These are phyloP conservation scores for Alternaria consortialis DNA, from an alignment of 2,329 filamentous ascomycete genomes.

Conservation along the genomic window DNA sequence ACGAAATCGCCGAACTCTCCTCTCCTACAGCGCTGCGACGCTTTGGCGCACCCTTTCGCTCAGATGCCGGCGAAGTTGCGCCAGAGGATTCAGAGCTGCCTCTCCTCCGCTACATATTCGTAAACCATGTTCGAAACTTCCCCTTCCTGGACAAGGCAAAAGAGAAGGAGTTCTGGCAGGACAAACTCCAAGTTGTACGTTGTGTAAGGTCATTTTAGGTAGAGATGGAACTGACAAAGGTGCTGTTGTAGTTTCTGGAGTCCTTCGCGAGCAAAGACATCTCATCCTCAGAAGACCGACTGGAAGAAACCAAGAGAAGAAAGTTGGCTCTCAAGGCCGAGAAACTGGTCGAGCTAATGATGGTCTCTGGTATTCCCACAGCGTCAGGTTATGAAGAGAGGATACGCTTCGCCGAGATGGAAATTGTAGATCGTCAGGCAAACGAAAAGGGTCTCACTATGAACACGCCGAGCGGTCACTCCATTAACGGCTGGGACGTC, in stretches of 20 bases:
- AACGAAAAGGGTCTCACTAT: conserved; percentile 89
- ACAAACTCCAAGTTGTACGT: conserved; percentile 91
- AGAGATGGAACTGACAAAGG: conserved; percentile 27
- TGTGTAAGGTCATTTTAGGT: conserved; percentile 13
- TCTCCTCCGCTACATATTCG: conserved; percentile 94
- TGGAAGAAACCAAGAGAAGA: conserved; percentile 93
- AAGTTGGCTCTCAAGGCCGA: conserved; percentile 93
- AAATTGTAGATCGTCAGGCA: conserved; percentile 91
- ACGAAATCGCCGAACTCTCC: conserved; percentile 91
- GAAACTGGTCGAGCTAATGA: conserved; percentile 98
- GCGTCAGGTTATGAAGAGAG: conserved; percentile 97
- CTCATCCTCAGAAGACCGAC: conserved; percentile 91
- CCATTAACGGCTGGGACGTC: conserved; percentile 95
- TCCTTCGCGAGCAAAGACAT: conserved; percentile 98
- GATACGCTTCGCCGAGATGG: conserved; percentile 95
- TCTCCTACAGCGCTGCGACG: conserved; percentile 92
- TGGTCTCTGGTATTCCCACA: conserved; percentile 96
- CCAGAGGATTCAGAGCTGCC: conserved; percentile 94
- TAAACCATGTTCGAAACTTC: conserved; percentile 97
- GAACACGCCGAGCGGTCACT: conserved; percentile 88
- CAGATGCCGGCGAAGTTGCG: conserved; percentile 89
- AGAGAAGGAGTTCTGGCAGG: conserved; percentile 99
- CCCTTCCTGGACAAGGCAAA: conserved; percentile 95
- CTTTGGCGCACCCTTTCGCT: conserved; percentile 95
- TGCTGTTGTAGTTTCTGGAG: conserved; percentile 77